A percentile compares a stretch with the other conserved stretches of the same genome.
Evolutionary conservation across 108 stramenopile species (phyloP).

Genomic region (Poteriospumella lacustris): DNA sequence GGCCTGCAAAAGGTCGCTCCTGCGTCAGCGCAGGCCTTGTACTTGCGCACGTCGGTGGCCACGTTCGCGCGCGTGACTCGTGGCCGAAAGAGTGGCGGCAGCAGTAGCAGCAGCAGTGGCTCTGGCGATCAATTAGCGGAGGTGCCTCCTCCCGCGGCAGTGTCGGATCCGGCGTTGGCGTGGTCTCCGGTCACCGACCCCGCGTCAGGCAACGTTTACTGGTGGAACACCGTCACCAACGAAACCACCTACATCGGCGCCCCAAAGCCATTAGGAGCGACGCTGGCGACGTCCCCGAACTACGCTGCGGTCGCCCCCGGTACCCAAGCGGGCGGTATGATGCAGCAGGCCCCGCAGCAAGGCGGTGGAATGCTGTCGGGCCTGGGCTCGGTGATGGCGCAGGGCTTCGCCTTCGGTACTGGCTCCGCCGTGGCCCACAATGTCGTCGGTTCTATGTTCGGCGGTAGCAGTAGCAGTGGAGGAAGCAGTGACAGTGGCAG

Average conservation of each 20-base stretch:
- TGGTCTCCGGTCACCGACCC: conserved; percentile 1
- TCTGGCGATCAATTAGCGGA: too few relatives aligned
- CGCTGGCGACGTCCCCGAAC: not conserved
- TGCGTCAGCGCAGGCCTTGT: too few relatives aligned
- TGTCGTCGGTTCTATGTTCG: conserved; percentile 25
- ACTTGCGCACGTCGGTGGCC: too few relatives aligned
- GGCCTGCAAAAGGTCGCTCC: too few relatives aligned
- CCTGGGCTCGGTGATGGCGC: not conserved
- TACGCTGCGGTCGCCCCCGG: too few relatives aligned
- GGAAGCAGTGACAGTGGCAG: not conserved
- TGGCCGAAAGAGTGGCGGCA: too few relatives aligned
- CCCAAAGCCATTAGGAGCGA: not conserved
- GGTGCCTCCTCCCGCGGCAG: too few relatives aligned
- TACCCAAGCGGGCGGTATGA: too few relatives aligned
- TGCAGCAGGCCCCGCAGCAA: not conserved
- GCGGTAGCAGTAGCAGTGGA: not conserved
- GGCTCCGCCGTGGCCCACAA: conserved; percentile 16
- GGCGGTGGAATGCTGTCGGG: conserved; percentile 15
- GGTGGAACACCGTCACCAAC: conserved; percentile 21
- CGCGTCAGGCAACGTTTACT: not conserved
- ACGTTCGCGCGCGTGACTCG: too few relatives aligned
- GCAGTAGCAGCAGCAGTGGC: too few relatives aligned
- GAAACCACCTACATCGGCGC: conserved; percentile 15
- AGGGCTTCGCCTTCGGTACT: conserved; percentile 21
- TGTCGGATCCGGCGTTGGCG: too few relatives aligned